A percentile compares a stretch with the other conserved stretches of the same genome.
Conservation (phyloP, 805 yeast species). For the Kregervanrija delftensis region DNA sequence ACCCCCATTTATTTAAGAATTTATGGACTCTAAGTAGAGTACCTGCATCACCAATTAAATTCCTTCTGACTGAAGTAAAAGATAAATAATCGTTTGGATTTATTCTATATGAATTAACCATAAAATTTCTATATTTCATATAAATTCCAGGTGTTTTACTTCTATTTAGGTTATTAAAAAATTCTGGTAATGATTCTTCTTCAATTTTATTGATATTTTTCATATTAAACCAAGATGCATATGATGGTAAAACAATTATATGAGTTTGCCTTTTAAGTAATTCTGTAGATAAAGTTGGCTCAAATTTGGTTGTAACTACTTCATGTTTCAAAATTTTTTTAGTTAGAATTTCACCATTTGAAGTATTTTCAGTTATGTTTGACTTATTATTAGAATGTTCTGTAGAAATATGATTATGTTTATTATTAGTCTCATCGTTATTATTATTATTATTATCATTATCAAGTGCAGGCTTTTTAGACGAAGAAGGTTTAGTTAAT, state of each 20-base stretch:
- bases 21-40: slow-evolving; percentile 78
- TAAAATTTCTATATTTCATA: slow-evolving; percentile 76
- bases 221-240: slow-evolving; percentile 79
- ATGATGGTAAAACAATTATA: slow-evolving; percentile 80
- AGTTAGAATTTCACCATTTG: too few relatives aligned
- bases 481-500: too few relatives aligned
- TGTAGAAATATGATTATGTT: not conserved
- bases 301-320: too few relatives aligned
- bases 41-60: slow-evolving; percentile 87
- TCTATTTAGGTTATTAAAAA: slow-evolving; percentile 52
- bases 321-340: too few relatives aligned
- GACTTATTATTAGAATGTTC: too few relatives aligned
- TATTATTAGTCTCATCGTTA: not conserved
- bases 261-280: slow-evolving; percentile 53
- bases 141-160: slow-evolving; percentile 82
- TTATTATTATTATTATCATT: not conserved
- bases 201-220: slow-evolving; percentile 70
- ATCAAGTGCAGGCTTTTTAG: too few relatives aligned
- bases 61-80: slow-evolving; percentile 85
- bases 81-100: slow-evolving; percentile 88
- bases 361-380: too few relatives aligned
- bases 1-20: slow-evolving; percentile 86
- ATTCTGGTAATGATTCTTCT: slow-evolving; percentile 79
- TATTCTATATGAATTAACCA: slow-evolving; percentile 79
- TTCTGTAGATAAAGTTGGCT: slow-evolving; percentile 10